Evolutionary conservation across 2,329 filamentous ascomycete species (phyloP), one percentile per base, ranked within the genome.

Genomic region (Phaeosphaeriaceae sp.): DNA sequence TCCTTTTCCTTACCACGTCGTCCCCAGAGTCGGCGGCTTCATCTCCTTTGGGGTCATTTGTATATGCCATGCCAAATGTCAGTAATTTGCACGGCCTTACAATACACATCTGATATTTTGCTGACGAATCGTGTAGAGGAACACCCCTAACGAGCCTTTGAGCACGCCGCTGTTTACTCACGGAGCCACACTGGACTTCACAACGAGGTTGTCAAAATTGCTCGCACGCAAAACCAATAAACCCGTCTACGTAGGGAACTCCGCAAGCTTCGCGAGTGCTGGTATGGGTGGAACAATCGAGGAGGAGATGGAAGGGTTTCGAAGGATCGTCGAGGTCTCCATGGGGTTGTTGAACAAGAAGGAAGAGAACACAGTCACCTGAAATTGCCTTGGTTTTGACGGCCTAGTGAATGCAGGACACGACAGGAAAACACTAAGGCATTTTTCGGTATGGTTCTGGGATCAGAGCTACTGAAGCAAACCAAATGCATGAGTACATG

Each of bases 41-140:
- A 7, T 50, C 79, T 2, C 66, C 78, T 1, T 84, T 98, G 78
- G 94, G 95, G 2, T 97, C 92, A 50, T 94, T 98, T 73, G 91
- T 98, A 47, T 98, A 97, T 75, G 91, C 93, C 2, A 86, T 99
- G 76, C 94, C 95, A 17, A 91, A 97, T 80, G 95, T 97, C 81
- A 69, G 82, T 74, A 13, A 9, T 21, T 25, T 1, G 19, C 5
- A 40, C 25, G 3, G 2, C 11, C 20, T 36, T 17, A 42, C 17
- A 24, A 25, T 22, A 9, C 11, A 11, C 59, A 15, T 15, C 21
- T 21, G 22, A 20, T 11, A 4, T 11, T 15, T 31, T 40, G 64
- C 69, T 69, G 52, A 68, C 24, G 15, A 1, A 6, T 4, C 40
- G 9, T 50, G 2, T 36, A 82, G 80, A 73, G 69, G 62, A 72